These are phyloP conservation scores for Nitzschia putrida DNA, from an alignment of 108 stramenopile genomes.

Conservation along the genomic window DNA sequence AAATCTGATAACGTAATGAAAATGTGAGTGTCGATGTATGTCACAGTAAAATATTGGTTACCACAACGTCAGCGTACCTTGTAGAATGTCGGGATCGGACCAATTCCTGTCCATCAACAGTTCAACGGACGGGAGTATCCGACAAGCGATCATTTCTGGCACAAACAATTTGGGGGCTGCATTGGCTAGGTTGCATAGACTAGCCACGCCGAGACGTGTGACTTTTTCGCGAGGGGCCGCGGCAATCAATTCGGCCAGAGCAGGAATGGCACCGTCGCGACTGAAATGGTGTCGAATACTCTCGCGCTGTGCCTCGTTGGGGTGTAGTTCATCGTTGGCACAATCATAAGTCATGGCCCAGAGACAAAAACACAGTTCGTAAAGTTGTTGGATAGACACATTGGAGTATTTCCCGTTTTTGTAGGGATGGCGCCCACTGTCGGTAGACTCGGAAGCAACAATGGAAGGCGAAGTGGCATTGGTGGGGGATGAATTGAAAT, in stretches of 20 bases:
- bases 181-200: constrained; percentile 65
- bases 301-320: constrained; percentile 9
- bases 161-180: constrained; percentile 40
- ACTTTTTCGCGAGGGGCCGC: constrained; percentile 87
- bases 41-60: background rate
- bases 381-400: constrained; percentile 79
- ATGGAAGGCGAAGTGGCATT: no score
- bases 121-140: constrained; percentile 62
- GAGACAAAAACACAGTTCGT: constrained; percentile 88
- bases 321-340: background rate
- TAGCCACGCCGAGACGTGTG: constrained; percentile 72
- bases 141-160: constrained; percentile 75
- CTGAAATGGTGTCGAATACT: constrained; percentile 48
- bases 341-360: constrained; percentile 88
- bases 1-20: constrained; percentile 41
- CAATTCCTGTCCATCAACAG: constrained; percentile 62
- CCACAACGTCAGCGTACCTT: constrained; percentile 9
- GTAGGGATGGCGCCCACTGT: no score
- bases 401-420: background rate
- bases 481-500: no score
- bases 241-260: constrained; percentile 67
- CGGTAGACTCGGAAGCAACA: no score
- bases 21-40: background rate
- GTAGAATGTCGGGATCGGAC: constrained; percentile 81
- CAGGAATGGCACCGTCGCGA: constrained; percentile 59